These are phyloP conservation scores for Epichloe sylvatica DNA, from an alignment of 2,329 filamentous ascomycete genomes.

Conservation along the genomic window DNA sequence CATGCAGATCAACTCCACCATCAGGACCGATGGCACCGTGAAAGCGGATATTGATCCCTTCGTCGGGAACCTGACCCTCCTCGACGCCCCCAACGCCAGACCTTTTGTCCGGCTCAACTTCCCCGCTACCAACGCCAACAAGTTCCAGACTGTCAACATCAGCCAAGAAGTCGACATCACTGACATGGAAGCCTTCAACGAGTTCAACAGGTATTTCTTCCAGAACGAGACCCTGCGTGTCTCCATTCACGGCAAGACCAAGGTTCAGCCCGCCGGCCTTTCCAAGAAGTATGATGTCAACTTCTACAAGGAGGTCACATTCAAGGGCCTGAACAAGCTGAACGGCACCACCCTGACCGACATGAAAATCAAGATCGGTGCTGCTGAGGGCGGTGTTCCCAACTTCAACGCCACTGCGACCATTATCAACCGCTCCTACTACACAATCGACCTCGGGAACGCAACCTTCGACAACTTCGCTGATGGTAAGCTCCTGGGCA, in stretches of 20 bases:
- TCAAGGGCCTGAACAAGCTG: conserved; percentile 42
- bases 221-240: conserved; percentile 35
- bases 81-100: conserved; percentile 30
- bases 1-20: conserved; percentile 43
- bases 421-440: conserved; percentile 50
- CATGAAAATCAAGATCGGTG: conserved; percentile 7
- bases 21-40: conserved; percentile 36
- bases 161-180: conserved; percentile 33
- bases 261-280: conserved; percentile 36
- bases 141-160: conserved; percentile 37
- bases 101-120: conserved; percentile 36
- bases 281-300: conserved; percentile 32
- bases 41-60: conserved; percentile 39
- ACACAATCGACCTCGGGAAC: conserved; percentile 54
- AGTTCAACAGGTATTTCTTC: conserved; percentile 42
- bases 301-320: conserved; percentile 41
- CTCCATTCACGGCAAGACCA: conserved; percentile 37
- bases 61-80: conserved; percentile 39
- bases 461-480: conserved; percentile 46
- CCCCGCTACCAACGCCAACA: conserved; percentile 35
- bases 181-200: conserved; percentile 34
- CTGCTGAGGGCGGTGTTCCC: conserved; percentile 15
- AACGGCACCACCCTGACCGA: conserved; percentile 35
- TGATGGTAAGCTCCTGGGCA: conserved; percentile 37
- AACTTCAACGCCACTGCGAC: conserved; percentile 48